phyloP scores from a whole-genome alignment of 805 yeast genomes.

The Maudiozyma turicensis region DNA sequence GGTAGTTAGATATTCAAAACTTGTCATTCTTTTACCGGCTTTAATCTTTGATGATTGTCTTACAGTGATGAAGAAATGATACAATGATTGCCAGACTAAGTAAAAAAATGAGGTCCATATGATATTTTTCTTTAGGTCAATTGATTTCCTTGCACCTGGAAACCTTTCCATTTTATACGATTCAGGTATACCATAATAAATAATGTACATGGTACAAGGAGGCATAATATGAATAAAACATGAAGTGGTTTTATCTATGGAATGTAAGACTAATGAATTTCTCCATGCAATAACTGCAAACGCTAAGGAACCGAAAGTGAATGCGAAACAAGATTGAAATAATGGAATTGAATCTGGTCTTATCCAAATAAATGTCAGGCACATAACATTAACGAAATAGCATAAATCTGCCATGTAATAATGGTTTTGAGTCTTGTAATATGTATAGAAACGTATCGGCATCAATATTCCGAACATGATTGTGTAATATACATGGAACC shows the following conservation, averaged over 20 bases:
- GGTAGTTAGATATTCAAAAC: constrained; percentile 73
- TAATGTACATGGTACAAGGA: constrained; percentile 75
- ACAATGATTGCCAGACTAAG: constrained; percentile 79
- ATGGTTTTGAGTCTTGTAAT: constrained; percentile 69
- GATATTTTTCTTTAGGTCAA: constrained; percentile 41
- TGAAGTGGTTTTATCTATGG: constrained; percentile 85
- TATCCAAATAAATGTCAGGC: constrained; percentile 69
- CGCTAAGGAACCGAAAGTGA: constrained; percentile 79
- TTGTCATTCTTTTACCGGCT: constrained; percentile 69
- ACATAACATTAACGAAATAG: constrained; percentile 72
- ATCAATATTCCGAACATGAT: constrained; percentile 48
- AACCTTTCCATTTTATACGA: constrained; percentile 47
- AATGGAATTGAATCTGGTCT: constrained; percentile 65
- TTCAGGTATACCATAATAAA: constrained; percentile 64
- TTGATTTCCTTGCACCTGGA: constrained; percentile 61
- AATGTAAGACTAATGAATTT: constrained; percentile 83
- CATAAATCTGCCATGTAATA: constrained; percentile 89
- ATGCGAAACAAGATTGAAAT: constrained; percentile 75
- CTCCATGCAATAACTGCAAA: constrained; percentile 96
- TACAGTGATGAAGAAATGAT: constrained; percentile 87
- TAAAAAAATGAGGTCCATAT: constrained; percentile 74
- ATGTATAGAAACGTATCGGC: constrained; percentile 80
- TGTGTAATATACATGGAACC: constrained; percentile 71
- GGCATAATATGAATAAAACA: constrained; percentile 89
- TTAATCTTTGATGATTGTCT: constrained; percentile 69